These are phyloP conservation scores for Sinapis alba DNA, from an alignment of 441 rosid genomes.

Conservation along the genomic window DNA sequence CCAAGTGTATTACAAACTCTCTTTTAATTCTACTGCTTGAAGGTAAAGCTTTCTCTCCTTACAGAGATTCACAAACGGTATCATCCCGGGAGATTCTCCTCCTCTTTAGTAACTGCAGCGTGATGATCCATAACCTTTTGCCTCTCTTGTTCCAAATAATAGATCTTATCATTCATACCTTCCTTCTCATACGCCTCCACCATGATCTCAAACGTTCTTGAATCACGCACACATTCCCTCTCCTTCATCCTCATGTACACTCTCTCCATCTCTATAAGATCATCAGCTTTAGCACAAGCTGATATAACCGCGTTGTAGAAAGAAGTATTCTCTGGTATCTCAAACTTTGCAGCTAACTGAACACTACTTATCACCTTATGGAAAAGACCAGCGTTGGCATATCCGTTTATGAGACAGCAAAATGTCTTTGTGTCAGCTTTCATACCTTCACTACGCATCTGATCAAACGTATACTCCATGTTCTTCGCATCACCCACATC, in stretches of 20 bases:
- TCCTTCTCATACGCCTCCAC: slow-evolving; percentile 71
- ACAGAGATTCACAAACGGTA: slow-evolving; percentile 3
- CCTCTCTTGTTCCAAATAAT: slow-evolving; percentile 72
- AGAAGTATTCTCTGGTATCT: slow-evolving; percentile 71
- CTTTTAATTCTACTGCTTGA: background rate
- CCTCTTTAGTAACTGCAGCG: slow-evolving; percentile 27
- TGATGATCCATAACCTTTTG: slow-evolving; percentile 38
- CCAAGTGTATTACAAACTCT: slow-evolving; percentile 30
- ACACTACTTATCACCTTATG: slow-evolving; percentile 78
- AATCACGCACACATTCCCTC: slow-evolving; percentile 58
- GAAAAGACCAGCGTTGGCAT: slow-evolving; percentile 81
- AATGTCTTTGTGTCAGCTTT: slow-evolving; percentile 90
- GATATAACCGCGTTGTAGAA: slow-evolving; percentile 74
- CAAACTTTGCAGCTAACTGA: slow-evolving; percentile 71
- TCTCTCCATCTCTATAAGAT: slow-evolving; percentile 92
- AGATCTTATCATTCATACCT: slow-evolving; percentile 85
- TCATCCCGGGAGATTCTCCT: slow-evolving; percentile 33
- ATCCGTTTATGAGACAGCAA: slow-evolving; percentile 85
- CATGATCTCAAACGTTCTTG: slow-evolving; percentile 68
- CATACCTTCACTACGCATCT: slow-evolving; percentile 86
- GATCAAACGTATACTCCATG: slow-evolving; percentile 87
- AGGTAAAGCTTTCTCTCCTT: background rate
- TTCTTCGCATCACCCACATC: slow-evolving; percentile 86
- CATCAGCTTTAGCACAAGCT: slow-evolving; percentile 82
- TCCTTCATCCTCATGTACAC: slow-evolving; percentile 80